Conservation (phyloP, 768 basidiomycete genomes). For the Tulasnella calospora region DNA sequence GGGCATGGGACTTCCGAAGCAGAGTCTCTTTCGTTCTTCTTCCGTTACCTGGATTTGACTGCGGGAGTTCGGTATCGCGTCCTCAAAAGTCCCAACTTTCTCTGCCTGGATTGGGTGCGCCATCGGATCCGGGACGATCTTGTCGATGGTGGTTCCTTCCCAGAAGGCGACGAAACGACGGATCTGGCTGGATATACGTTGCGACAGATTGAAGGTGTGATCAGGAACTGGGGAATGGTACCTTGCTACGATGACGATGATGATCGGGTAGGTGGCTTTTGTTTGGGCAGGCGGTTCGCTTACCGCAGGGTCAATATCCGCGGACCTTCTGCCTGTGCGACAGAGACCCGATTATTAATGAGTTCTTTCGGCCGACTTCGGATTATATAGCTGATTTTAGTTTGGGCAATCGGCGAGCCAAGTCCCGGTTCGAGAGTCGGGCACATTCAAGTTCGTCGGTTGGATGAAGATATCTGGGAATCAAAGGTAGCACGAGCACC, state of each 20-base stretch:
- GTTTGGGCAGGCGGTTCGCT: neutral
- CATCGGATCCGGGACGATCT: constrained; percentile 23
- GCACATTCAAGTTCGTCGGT: constrained; percentile 20
- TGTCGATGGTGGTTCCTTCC: constrained; percentile 3
- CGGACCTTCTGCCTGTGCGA: neutral
- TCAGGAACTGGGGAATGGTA: constrained; percentile 9
- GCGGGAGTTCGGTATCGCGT: constrained; percentile 20
- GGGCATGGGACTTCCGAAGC: constrained; percentile 12
- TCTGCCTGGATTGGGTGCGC: constrained; percentile 20
- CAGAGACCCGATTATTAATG: neutral
- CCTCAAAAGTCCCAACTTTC: constrained; percentile 15
- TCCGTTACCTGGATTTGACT: constrained; percentile 12
- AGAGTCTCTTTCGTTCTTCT: constrained; percentile 22
- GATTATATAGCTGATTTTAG: neutral
- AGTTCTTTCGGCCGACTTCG: neutral
- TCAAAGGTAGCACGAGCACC: constrained; percentile 11
- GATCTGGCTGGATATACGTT: constrained; percentile 13
- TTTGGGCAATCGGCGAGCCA: constrained; percentile 11
- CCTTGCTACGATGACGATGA: constrained; percentile 9
- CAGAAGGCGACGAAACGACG: constrained; percentile 4
- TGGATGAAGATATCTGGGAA: constrained; percentile 21
- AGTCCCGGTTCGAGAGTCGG: neutral
- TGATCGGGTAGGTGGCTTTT: neutral
- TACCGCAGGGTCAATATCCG: neutral
- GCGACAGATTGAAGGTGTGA: neutral